Evolutionary conservation across 768 basidiomycete genomes (phyloP), one percentile per base, ranked within the genome.

Genomic region (Psilocybe subaeruginosa): DNA sequence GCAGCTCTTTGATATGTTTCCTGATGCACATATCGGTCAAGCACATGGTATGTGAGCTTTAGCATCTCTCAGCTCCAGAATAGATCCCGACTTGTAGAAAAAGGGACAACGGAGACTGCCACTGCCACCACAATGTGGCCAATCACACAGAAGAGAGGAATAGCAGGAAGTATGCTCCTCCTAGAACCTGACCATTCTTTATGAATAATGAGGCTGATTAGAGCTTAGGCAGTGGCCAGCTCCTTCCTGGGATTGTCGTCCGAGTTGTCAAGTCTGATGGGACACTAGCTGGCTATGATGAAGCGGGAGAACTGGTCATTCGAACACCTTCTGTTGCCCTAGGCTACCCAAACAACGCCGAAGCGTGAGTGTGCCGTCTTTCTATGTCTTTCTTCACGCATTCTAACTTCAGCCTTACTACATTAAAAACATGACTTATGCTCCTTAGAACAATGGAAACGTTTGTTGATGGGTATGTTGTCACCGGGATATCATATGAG

Each of bases 91-190:
- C 23, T 57, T n/a, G 14, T 12, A 11, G 11, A 8, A 14, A n/a
- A 43, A 90, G 88, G 89, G 4, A 82, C 88, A 83, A 91, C 90
- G 0, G 90, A 91, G 68, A 79, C 84, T 0, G 79, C 80, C 58
- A 85, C 86, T 0, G 78, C 82, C 7, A 77, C 82, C 6, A 70
- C 78, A 14, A 80, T 85, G 74, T 83, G 81, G 71, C 73, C 83
- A 11, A 74, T 82, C 6, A 76, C 78, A 3, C 68, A 74, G 39
- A 83, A 80, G 60, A 70, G 83, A 23, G 86, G 85, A 4, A 72
- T 78, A 2, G 79, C 82, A 3, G 89, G 88, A 27, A 79, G 86
- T 78, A 64, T 63, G 72, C 5, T 12, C 14, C 14, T 54, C 30
- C 23, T 14, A 5, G 17, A 12, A 23, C 23, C 23, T 16, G 11